Evolutionary conservation across 495 filamentous ascomycete species (phyloP).

Genomic region (Tuber calosporum): DNA sequence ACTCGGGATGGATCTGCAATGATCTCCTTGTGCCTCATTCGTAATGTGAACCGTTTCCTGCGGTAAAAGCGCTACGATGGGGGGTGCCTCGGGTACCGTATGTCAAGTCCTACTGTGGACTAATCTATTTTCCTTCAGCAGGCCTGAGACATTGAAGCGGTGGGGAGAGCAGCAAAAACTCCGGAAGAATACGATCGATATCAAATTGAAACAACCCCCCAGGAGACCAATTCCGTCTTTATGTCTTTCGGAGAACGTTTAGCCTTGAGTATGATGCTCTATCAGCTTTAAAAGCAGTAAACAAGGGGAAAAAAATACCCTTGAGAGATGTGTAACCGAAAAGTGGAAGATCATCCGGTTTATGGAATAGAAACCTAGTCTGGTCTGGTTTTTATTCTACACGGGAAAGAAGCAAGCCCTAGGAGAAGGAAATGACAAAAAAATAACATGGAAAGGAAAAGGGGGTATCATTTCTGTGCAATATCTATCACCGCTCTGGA

Average conservation of each 20-base stretch:
- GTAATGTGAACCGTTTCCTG: neutral
- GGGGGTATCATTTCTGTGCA: neutral
- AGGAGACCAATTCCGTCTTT: neutral
- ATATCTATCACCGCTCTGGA: neutral
- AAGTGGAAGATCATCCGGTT: neutral
- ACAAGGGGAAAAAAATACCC: neutral
- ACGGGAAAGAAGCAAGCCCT: neutral
- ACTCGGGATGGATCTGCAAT: neutral
- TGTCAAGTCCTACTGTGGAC: too few species aligned
- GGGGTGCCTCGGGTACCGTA: neutral
- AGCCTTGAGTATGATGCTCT: neutral
- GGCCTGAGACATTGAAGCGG: neutral
- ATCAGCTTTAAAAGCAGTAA: neutral
- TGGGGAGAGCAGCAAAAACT: neutral
- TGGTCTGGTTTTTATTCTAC: neutral
- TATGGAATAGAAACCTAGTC: neutral
- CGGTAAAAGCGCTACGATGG: neutral
- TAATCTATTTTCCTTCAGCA: neutral
- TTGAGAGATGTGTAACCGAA: neutral
- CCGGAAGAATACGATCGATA: neutral
- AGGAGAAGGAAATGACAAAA: neutral
- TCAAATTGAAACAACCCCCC: neutral
- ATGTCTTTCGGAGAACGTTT: neutral
- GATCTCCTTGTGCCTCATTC: neutral
- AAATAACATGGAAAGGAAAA: neutral